Base-by-base conservation (phyloP, 441 rosid species). In the Syzygium malaccense region DNA sequence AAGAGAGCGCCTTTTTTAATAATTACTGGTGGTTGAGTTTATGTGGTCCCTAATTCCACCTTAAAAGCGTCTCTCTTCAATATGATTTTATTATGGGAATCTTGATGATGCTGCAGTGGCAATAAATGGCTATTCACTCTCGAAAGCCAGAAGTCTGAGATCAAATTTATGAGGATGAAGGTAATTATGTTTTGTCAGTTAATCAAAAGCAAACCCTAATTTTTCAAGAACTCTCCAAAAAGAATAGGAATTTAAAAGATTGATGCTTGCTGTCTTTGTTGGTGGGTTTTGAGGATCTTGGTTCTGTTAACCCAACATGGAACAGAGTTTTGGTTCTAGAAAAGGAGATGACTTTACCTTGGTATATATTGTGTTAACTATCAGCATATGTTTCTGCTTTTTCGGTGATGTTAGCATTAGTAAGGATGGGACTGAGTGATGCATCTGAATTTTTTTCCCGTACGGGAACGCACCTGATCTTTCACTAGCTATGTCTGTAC, bases 91-190 rank as follows among this genome's bases (percentile, higher is more conserved):
- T 57, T 25, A 71, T 71, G 83, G 83, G 83, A 71, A 71, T 71
- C 83, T 71, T 97, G 99, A 97, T 97, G 99, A 97, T 97, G 99
- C 99, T 97, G 99, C 99, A 97, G 97, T 95, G 94, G 98, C 98
- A 94, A 94, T 85, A 33, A 32, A 54, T 30, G 48, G 66, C 62
- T 71, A 41, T 71, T 71, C 49, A 37, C 83, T 71, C 83, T 41
- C 83, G 6, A 37, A 37, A 37, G 83, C 83, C 83, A 71, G 83
- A 37, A 37, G 51, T 37, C 83, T 5, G 83, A 71, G n/a, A 71
- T 37, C 83, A 71, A 37, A 71, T 41, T 71, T 37, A 23, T 25
- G 83, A 71, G 83, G 83, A 71, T 37, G 83, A 71, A 71, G 83
- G 83, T 71, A 71, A 71, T 12, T 37, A 71, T 37, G 25, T 25